Evolutionary conservation across 164 flowering plant species (phyloP).

Genomic region (Umbilicus rupestris): DNA sequence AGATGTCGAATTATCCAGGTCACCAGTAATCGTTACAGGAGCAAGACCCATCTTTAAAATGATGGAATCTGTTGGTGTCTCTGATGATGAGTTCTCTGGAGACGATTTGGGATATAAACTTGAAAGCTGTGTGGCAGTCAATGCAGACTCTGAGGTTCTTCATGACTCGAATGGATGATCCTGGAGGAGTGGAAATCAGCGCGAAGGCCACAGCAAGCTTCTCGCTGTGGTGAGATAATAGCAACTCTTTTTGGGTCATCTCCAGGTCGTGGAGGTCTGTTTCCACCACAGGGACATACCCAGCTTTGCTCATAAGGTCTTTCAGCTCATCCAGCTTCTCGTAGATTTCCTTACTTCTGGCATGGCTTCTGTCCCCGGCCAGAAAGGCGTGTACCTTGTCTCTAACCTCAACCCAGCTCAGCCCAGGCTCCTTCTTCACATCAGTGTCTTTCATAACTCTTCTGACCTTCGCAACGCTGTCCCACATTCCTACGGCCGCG

Average conservation of each 20-base stretch:
- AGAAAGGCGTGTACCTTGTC: constrained; percentile 44
- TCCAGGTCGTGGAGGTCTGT: constrained; percentile 49
- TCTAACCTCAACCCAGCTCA: constrained; percentile 64
- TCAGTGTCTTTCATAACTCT: constrained; percentile 39
- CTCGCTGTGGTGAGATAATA: constrained; percentile 47
- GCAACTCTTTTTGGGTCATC: constrained; percentile 36
- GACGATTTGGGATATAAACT: constrained; percentile 39
- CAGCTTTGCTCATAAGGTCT: constrained; percentile 33
- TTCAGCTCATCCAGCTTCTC: constrained; percentile 47
- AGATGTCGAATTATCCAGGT: neutral
- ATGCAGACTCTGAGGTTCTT: constrained; percentile 49
- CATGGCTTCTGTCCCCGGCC: constrained; percentile 50
- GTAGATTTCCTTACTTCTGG: constrained; percentile 40
- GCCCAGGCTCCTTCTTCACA: constrained; percentile 60
- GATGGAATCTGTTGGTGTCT: constrained; percentile 55
- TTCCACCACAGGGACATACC: constrained; percentile 54
- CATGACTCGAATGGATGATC: constrained; percentile 52
- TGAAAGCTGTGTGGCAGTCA: constrained; percentile 55
- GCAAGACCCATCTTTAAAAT: constrained; percentile 50
- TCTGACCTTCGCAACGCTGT: constrained; percentile 34
- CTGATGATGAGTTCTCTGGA: constrained; percentile 49
- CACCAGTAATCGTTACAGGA: constrained; percentile 70
- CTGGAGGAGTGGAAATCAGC: constrained; percentile 43
- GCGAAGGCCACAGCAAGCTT: constrained; percentile 63
- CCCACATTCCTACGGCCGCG: constrained; percentile 61